A percentile compares a stretch with the other conserved stretches of the same genome.
Evolutionary conservation across 2,329 filamentous ascomycete species (phyloP).

Genomic region (Alternaria longipes): DNA sequence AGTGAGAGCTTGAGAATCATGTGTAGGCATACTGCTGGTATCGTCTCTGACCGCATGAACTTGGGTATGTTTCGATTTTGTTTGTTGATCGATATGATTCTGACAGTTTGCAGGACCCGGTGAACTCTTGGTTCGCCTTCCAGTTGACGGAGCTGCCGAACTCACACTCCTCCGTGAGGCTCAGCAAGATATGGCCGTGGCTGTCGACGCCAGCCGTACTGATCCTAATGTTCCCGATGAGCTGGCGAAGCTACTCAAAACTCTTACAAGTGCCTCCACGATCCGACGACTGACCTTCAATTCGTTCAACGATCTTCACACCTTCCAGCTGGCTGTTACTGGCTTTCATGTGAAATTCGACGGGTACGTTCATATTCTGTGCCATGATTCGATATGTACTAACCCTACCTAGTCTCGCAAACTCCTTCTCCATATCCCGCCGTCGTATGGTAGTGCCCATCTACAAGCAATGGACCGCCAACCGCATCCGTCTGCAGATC

Average conservation of each 20-base stretch:
- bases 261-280: conserved; percentile 66
- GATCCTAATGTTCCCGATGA: conserved; percentile 63
- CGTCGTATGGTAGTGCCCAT: conserved; percentile 90
- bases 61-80: conserved; percentile 58
- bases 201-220: conserved; percentile 62
- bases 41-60: conserved; percentile 84
- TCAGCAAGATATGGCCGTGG: conserved; percentile 80
- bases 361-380: conserved; percentile 29
- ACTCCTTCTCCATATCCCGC: conserved; percentile 81
- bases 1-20: conserved; percentile 80
- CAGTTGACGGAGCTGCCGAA: conserved; percentile 49
- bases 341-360: conserved; percentile 72
- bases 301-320: conserved; percentile 69
- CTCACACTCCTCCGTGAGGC: conserved; percentile 65
- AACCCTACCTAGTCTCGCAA: conserved; percentile 61
- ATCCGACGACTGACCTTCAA: conserved; percentile 70
- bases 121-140: conserved; percentile 58
- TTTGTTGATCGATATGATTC: background rate
- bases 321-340: conserved; percentile 80
- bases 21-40: conserved; percentile 77
- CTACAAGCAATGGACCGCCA: conserved; percentile 92
- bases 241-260: conserved; percentile 70
- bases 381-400: background rate
- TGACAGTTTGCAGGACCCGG: conserved; percentile 47
- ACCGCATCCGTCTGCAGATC: conserved; percentile 80